Percentiles rank a stretch among this genome's conserved stretches.
These are phyloP conservation scores for Echites panduratus DNA, from an alignment of 257 asterid species.

Conservation along the genomic window DNA sequence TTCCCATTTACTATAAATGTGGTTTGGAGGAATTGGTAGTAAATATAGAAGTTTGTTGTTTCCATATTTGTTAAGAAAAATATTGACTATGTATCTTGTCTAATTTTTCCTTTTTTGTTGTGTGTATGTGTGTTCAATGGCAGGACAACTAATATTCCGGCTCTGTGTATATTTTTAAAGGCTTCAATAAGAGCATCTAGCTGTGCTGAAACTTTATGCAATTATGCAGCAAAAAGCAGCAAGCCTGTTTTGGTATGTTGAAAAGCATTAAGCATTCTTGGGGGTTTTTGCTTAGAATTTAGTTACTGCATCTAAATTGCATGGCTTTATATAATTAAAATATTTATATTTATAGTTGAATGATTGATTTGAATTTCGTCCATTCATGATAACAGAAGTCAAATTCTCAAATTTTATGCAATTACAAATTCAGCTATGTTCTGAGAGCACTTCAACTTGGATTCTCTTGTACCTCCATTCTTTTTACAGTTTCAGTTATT, in stretches of 20 bases:
- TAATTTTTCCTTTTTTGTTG: neutral
- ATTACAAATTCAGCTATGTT: neutral
- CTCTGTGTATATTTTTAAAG: conserved; percentile 75
- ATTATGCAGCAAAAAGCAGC: conserved; percentile 29
- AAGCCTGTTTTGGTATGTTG: conserved; percentile 72
- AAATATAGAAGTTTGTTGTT: neutral
- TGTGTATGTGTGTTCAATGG: conserved; percentile 10
- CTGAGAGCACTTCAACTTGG: neutral
- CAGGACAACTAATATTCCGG: conserved; percentile 86
- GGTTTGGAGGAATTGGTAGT: neutral
- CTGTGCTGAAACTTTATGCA: conserved; percentile 46
- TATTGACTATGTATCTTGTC: neutral
- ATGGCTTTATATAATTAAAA: neutral
- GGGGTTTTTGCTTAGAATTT: neutral
- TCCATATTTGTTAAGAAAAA: neutral
- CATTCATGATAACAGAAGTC: neutral
- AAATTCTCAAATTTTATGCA: neutral
- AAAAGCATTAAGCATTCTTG: neutral
- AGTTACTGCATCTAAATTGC: neutral
- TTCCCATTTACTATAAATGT: neutral
- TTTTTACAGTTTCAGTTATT: neutral
- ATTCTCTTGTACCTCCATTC: neutral
- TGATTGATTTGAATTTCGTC: neutral
- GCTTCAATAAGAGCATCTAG: conserved; percentile 45
- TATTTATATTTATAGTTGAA: neutral